phyloP scores from a whole-genome alignment of 2,329 filamentous ascomycete genomes.

The Dactylonectria macrodidyma region DNA sequence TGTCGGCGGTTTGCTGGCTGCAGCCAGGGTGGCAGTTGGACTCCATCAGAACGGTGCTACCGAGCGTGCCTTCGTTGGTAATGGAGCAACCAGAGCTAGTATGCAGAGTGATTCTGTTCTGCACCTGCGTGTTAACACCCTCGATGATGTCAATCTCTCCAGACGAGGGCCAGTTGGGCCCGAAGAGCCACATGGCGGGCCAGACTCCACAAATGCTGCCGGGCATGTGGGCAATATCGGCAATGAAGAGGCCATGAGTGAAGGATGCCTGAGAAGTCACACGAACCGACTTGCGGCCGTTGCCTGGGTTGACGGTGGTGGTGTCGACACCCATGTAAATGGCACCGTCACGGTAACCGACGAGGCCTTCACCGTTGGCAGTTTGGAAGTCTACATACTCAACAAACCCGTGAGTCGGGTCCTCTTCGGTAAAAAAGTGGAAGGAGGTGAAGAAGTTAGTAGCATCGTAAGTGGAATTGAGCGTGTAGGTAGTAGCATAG shows the following conservation, averaged over 20 bases:
- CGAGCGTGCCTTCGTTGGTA: constrained; percentile 60
- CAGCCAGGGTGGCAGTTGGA: constrained; percentile 75
- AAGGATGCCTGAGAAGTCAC: constrained; percentile 77
- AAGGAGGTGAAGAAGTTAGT: constrained; percentile 71
- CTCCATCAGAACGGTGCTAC: constrained; percentile 61
- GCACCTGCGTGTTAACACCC: constrained; percentile 75
- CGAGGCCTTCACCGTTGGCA: constrained; percentile 71
- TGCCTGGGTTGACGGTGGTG: constrained; percentile 66
- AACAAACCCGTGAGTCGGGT: constrained; percentile 85
- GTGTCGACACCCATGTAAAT: constrained; percentile 81
- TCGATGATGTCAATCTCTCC: constrained; percentile 89
- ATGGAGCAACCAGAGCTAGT: constrained; percentile 74
- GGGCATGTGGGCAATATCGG: constrained; percentile 85
- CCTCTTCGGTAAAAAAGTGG: constrained; percentile 69
- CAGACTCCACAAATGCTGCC: constrained; percentile 79
- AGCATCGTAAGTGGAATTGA: constrained; percentile 64
- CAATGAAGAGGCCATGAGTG: constrained; percentile 78
- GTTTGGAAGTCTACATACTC: constrained; percentile 72
- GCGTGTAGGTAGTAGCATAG: constrained; percentile 56
- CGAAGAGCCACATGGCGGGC: constrained; percentile 82
- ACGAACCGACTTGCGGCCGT: constrained; percentile 80
- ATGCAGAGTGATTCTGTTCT: constrained; percentile 78
- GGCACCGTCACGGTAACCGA: constrained; percentile 67
- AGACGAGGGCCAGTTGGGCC: constrained; percentile 76
- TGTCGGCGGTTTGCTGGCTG: constrained; percentile 64